These are phyloP conservation scores for Elsinoe perseae DNA, from an alignment of 2,329 filamentous ascomycete genomes.

Conservation along the genomic window DNA sequence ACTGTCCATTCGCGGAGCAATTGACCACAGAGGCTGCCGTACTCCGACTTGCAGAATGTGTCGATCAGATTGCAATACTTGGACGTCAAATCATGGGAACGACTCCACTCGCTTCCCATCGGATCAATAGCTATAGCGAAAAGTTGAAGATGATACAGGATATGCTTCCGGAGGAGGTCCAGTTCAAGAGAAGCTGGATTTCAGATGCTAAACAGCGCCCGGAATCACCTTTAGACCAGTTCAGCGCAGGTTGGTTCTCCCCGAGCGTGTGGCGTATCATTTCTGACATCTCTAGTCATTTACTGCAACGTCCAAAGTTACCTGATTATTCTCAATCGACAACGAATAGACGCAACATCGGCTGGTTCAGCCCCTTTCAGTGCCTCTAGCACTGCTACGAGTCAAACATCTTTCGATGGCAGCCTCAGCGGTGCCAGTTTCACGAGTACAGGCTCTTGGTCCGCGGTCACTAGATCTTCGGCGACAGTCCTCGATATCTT, in stretches of 20 bases:
- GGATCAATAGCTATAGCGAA: conserved; percentile 43
- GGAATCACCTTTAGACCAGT: conserved; percentile 41
- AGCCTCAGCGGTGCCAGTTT: not conserved
- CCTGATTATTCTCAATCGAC: conserved; percentile 42
- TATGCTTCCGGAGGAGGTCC: conserved; percentile 41
- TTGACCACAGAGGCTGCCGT: conserved; percentile 39
- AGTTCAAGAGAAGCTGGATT: conserved; percentile 42
- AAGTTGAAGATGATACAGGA: conserved; percentile 36
- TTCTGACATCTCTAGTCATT: conserved; percentile 29
- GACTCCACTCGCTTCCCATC: conserved; percentile 35
- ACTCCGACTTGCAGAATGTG: conserved; percentile 39
- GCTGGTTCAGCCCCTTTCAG: not conserved
- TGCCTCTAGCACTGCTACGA: not conserved
- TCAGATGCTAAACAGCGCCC: conserved; percentile 32
- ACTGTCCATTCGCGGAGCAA: conserved; percentile 41
- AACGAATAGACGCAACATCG: conserved; percentile 31
- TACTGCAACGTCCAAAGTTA: conserved; percentile 44
- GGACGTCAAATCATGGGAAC: conserved; percentile 41
- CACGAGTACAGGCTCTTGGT: conserved; percentile 26
- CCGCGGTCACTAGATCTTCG: conserved; percentile 37
- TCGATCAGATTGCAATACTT: conserved; percentile 42
- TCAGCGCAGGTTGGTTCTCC: conserved; percentile 36
- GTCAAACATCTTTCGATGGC: not conserved
- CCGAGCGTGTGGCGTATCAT: conserved; percentile 1
- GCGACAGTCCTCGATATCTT: conserved; percentile 38